Percentiles rank a stretch among this genome's conserved stretches.
phyloP scores from a whole-genome alignment of 2,329 filamentous ascomycete genomes.

The Cladosporium sp. region DNA sequence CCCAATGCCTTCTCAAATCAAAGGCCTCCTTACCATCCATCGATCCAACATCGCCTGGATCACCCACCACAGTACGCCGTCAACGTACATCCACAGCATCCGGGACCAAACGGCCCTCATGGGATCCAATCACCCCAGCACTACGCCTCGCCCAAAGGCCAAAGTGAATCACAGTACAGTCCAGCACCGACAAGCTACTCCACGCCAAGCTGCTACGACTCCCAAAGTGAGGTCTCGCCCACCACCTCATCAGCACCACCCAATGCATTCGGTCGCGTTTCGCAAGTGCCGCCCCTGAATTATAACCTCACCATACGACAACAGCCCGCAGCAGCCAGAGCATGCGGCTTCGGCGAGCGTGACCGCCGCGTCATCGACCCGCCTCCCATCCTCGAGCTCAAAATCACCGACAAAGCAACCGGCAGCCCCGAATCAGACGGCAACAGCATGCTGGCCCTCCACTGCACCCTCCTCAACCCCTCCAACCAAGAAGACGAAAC shows the following conservation, averaged over 20 bases:
- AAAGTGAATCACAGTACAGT: constrained; percentile 6
- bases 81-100: constrained; percentile 13
- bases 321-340: constrained; percentile 69
- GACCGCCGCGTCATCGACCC: constrained; percentile 78
- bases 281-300: constrained; percentile 24
- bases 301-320: constrained; percentile 61
- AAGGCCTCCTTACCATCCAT: constrained; percentile 22
- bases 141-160: not conserved
- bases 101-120: constrained; percentile 8
- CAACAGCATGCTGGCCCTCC: constrained; percentile 54
- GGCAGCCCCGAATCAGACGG: constrained; percentile 54
- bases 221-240: constrained; percentile 10
- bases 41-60: constrained; percentile 16
- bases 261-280: constrained; percentile 4
- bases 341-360: constrained; percentile 76
- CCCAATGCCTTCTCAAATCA: constrained; percentile 13
- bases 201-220: constrained; percentile 14
- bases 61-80: constrained; percentile 11
- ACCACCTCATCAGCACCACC: not conserved
- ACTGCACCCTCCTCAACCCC: constrained; percentile 70
- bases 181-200: constrained; percentile 19
- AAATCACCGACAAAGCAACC: constrained; percentile 53
- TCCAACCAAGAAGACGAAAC: constrained; percentile 62
- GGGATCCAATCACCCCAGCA: constrained; percentile 4
- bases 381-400: constrained; percentile 72